These are phyloP conservation scores for Zygotorulaspora sp. DNA, from an alignment of 805 yeast genomes.

Conservation along the genomic window DNA sequence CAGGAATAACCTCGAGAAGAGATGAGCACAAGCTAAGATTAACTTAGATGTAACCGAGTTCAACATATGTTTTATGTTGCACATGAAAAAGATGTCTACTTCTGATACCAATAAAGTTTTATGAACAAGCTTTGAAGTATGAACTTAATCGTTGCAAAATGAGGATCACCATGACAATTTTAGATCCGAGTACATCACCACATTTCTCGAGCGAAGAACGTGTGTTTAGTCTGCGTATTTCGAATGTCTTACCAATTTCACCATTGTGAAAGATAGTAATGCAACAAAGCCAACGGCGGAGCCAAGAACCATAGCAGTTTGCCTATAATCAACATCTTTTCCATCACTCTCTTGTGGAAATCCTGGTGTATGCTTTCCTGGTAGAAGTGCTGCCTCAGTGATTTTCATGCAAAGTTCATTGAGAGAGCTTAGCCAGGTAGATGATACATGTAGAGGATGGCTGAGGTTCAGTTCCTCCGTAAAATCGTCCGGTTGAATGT, in stretches of 20 bases:
- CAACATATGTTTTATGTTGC: too few species aligned
- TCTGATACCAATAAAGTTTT: too few species aligned
- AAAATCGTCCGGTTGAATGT: conserved; percentile 81
- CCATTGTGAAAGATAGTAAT: conserved; percentile 58
- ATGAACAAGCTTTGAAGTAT: too few species aligned
- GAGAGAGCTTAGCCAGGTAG: conserved; percentile 83
- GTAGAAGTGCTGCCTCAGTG: conserved; percentile 81
- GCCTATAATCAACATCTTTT: conserved; percentile 46
- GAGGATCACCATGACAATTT: too few species aligned
- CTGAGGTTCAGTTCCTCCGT: conserved; percentile 61
- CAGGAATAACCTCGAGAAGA: too few species aligned
- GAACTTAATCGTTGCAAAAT: too few species aligned
- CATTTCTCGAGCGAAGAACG: too few species aligned
- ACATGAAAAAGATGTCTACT: too few species aligned
- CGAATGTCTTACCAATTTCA: conserved; percentile 38
- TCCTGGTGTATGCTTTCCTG: conserved; percentile 74
- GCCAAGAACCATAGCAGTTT: conserved; percentile 56
- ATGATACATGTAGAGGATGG: conserved; percentile 87
- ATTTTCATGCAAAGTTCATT: conserved; percentile 80
- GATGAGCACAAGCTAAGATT: too few species aligned
- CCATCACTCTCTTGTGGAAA: conserved; percentile 56
- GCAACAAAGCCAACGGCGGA: conserved; percentile 67
- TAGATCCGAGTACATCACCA: too few species aligned
- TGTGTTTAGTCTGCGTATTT: conserved; percentile 3
- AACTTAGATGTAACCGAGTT: too few species aligned